Conservation (phyloP, 2,329 filamentous ascomycete species). For the Akanthomyces lecanii region DNA sequence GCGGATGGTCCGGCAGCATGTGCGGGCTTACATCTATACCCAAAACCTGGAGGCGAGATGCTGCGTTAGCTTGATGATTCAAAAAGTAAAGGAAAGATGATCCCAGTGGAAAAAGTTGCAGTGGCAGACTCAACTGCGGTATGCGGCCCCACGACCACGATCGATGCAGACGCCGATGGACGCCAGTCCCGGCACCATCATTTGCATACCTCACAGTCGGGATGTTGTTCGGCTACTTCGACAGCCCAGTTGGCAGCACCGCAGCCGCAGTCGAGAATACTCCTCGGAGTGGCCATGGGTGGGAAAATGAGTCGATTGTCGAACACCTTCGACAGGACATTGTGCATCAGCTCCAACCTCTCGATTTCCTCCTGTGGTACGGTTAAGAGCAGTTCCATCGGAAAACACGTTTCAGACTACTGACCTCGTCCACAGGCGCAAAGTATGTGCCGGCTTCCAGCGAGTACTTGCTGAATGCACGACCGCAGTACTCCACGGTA, state of each 20-base stretch:
- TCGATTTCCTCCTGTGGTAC: constrained; percentile 59
- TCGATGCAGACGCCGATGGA: not conserved
- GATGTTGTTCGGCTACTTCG: constrained; percentile 61
- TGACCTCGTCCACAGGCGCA: constrained; percentile 67
- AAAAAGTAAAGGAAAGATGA: not conserved
- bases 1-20: constrained; percentile 60
- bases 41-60: constrained; percentile 50
- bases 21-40: constrained; percentile 69
- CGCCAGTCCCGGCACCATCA: not conserved
- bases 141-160: not conserved
- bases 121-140: not conserved
- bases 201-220: constrained; percentile 56
- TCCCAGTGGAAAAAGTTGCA: not conserved
- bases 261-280: constrained; percentile 68
- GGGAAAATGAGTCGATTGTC: constrained; percentile 66
- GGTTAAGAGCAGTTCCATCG: constrained; percentile 17
- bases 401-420: constrained; percentile 20
- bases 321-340: constrained; percentile 59
- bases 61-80: not conserved
- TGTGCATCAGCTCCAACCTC: constrained; percentile 60
- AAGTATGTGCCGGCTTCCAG: constrained; percentile 63
- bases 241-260: constrained; percentile 68
- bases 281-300: constrained; percentile 52
- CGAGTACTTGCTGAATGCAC: constrained; percentile 64
- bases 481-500: constrained; percentile 56